Evolutionary conservation across 441 rosid species (phyloP).

Genomic region (Omphalea diandra): DNA sequence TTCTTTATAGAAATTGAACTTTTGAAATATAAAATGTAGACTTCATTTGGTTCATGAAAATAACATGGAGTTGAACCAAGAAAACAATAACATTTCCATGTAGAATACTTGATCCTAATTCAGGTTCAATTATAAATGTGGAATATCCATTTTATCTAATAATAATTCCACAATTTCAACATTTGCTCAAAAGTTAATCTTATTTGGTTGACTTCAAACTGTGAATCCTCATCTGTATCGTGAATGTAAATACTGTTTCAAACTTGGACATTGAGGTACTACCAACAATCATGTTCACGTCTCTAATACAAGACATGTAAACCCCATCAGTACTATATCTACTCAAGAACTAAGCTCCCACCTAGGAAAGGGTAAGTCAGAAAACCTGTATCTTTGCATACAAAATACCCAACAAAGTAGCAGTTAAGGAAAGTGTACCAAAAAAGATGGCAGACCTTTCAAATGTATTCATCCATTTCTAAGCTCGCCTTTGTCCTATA

Average conservation of each 20-base stretch:
- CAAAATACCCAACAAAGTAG: not conserved
- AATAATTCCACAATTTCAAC: too few species aligned
- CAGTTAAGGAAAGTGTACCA: not conserved
- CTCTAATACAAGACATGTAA: not conserved
- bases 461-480: slow-evolving; percentile 35
- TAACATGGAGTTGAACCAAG: too few species aligned
- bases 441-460: slow-evolving; percentile 4
- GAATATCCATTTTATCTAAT: too few species aligned
- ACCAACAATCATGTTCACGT: not conserved
- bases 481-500: slow-evolving; percentile 52
- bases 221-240: not conserved
- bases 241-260: not conserved
- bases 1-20: too few species aligned
- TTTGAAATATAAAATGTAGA: too few species aligned
- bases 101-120: too few species aligned
- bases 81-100: too few species aligned
- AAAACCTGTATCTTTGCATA: not conserved
- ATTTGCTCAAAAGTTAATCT: too few species aligned
- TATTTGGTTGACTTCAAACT: too few species aligned
- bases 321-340: not conserved
- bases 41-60: too few species aligned
- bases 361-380: not conserved
- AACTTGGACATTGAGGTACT: not conserved
- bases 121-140: too few species aligned
- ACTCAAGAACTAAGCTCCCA: not conserved